Evolutionary conservation across 169 alveolate species (phyloP), one percentile per base, ranked within the genome.

Genomic region (Cryptosporidium tyzzeri): DNA sequence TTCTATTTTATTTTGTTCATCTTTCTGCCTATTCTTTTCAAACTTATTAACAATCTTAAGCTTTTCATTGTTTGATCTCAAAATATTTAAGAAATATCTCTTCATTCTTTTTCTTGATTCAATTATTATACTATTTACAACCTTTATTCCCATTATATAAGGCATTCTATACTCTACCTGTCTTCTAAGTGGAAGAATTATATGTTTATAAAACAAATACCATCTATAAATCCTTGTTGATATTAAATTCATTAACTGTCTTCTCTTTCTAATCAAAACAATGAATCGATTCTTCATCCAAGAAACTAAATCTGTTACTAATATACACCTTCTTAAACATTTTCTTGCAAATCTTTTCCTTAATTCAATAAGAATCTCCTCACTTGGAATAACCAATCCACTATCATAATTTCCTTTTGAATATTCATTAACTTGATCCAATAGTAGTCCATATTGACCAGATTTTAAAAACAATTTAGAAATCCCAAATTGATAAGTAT

Each of bases 401-500:
- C 33, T 62, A 7, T 80, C 89, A 44, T 62, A 65, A 23, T 59
- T 80, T 6, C 89, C 89, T 26, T 62, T 80, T 80, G 59, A 45
- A 61, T 65, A 62, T 4, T 80, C 89, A 65, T 67, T 80, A 29
- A 80, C 65, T 31, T 80, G 89, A 33, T 80, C 89, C 62, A 80
- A 41, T 29, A 80, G 39, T 70, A 80, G 41, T 29, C 89, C 89
- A 33, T 80, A 80, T 48, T 80, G 89, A 61, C 89, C 89, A 21
- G 89, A 80, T 37, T 80, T 80, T n/a, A 80, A 45, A 59, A 80
- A 80, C 26, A 80, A 29, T 48, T 80, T 80, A 29, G 89, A 80
- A 41, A 80, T 80, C 7, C 89, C 89, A 80, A 80, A 80, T 12
- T 80, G 89, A 65, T 80, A 80, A 33, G 75, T 80, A 26, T 44